A percentile compares a stretch with the other conserved stretches of the same genome.
These are phyloP conservation scores for Elsinoe fawcettii DNA, from an alignment of 2,329 filamentous ascomycete species.

Conservation along the genomic window DNA sequence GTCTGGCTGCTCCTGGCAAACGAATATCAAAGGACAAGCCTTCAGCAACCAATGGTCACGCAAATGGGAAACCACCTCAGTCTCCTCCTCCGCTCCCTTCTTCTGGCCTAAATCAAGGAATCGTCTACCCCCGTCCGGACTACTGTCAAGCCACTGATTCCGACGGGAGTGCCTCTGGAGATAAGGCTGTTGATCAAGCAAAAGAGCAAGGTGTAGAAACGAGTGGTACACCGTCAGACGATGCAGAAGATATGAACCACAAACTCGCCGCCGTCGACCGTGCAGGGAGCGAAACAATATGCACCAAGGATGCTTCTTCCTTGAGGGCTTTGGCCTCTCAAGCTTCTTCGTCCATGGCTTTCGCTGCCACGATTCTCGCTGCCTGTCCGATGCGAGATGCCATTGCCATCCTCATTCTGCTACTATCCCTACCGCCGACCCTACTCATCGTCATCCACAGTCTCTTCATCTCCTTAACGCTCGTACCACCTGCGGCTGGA, in stretches of 20 bases:
- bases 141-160: slow-evolving; percentile 16
- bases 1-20: slow-evolving; percentile 70
- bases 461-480: slow-evolving; percentile 85
- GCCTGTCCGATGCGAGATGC: slow-evolving; percentile 90
- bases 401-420: slow-evolving; percentile 89
- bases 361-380: slow-evolving; percentile 77
- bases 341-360: slow-evolving; percentile 63
- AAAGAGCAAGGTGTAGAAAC: slow-evolving; percentile 15
- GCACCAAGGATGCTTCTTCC: neutral
- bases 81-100: slow-evolving; percentile 33
- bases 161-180: slow-evolving; percentile 12
- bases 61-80: slow-evolving; percentile 34
- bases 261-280: neutral
- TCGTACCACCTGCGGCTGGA: slow-evolving; percentile 74
- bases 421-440: slow-evolving; percentile 84
- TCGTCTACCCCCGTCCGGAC: slow-evolving; percentile 29
- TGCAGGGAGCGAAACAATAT: slow-evolving; percentile 14
- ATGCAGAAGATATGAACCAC: slow-evolving; percentile 11
- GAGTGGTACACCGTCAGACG: slow-evolving; percentile 13
- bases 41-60: slow-evolving; percentile 34
- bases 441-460: slow-evolving; percentile 84
- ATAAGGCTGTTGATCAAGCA: slow-evolving; percentile 3
- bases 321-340: slow-evolving; percentile 61
- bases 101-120: slow-evolving; percentile 32
- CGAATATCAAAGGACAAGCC: slow-evolving; percentile 48